phyloP scores from a whole-genome alignment of 1,284 basidiomycete species.

The Moesziomyces sp. region DNA sequence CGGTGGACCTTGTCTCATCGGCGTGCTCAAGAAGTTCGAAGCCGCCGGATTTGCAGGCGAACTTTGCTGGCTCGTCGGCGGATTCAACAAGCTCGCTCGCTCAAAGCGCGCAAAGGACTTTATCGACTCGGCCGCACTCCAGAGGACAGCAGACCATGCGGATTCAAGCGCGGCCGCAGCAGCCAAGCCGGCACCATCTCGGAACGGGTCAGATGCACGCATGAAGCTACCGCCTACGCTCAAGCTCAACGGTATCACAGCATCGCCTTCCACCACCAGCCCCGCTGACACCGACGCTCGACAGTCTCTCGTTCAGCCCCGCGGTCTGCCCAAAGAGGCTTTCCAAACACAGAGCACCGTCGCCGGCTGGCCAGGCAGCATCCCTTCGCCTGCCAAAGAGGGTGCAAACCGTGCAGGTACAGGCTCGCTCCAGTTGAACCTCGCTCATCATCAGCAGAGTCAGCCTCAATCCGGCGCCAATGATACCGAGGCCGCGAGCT shows the following conservation, averaged over 20 bases:
- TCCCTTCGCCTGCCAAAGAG: constrained; percentile 21
- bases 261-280: constrained; percentile 11
- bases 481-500: background rate
- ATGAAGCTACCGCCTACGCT: constrained; percentile 23
- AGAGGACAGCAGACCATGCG: constrained; percentile 3
- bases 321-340: constrained; percentile 59
- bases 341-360: constrained; percentile 56
- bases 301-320: constrained; percentile 54
- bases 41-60: constrained; percentile 58
- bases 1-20: constrained; percentile 61
- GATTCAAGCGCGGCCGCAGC: background rate
- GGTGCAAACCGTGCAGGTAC: constrained; percentile 3
- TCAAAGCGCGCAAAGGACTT: constrained; percentile 28
- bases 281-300: constrained; percentile 7
- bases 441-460: constrained; percentile 21
- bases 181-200: background rate
- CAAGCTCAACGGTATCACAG: constrained; percentile 26
- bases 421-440: constrained; percentile 16
- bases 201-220: background rate
- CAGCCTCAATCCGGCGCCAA: constrained; percentile 4
- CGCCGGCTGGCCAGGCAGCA: constrained; percentile 38
- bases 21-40: constrained; percentile 65
- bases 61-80: constrained; percentile 65
- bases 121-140: constrained; percentile 29
- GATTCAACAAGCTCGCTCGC: constrained; percentile 55